Evolutionary conservation across 2,329 filamentous ascomycete genomes (phyloP), one percentile per base, ranked within the genome.

Genomic region (Alternaria burnsii): DNA sequence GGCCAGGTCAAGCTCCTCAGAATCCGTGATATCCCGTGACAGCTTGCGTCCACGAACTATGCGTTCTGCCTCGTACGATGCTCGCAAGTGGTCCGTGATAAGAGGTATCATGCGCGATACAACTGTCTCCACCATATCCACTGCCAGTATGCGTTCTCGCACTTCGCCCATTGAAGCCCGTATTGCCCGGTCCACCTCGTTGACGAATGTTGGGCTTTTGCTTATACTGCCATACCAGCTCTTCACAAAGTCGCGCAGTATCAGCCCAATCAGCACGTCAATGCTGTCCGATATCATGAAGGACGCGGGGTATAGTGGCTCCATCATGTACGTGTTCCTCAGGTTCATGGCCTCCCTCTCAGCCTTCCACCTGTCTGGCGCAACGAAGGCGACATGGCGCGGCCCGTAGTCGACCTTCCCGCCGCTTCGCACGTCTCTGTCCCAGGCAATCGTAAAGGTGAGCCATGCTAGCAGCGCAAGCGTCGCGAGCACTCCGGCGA

Each of bases 191-290:
- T 99, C 94, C 59, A 98, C 90, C 79, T 97, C 91, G 76, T 97
- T 91, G 58, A 90, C 84, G 71, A 99, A 99, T 0, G 87, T 85
- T 2, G 90, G 88, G 71, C 90, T 93, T 64, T 84, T 86, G 81
- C 92, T 97, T 74, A 99, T 97, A 72, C 88, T 87, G 32, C 85
- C 86, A 78, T 97, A 98, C 95, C 95, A 99, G 47, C 89, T 90
- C 59, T 86, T 87, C 58, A 99, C 88, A 76, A 97, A 97, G 76
- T 97, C 93, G 65, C 91, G 87, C 65, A 93, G 80, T 53, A 97
- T 87, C 53, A 93, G 82, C 52, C 89, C 87, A 44, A 99, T 85
- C 32, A 98, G 80, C 53, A 88, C 86, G 78, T 97, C 93, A 66
- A 98, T 82, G 46, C 90, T 91, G 70, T 89, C 87, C 12, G 93